Evolutionary conservation across 495 filamentous ascomycete genomes (phyloP).

Genomic region (Penicillium bialowiezense): DNA sequence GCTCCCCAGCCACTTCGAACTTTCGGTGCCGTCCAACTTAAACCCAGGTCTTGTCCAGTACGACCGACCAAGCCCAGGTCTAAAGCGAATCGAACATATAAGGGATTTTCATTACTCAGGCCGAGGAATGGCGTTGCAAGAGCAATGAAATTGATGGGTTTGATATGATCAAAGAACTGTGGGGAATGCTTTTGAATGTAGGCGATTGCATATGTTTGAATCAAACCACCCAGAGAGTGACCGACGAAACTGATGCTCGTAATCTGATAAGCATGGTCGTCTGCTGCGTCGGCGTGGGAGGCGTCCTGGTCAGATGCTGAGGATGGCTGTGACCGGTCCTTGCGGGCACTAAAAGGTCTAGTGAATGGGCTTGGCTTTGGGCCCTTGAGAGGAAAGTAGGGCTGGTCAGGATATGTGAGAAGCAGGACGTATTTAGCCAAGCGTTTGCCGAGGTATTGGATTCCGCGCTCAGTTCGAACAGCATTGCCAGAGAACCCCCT

Average conservation of each 20-base stretch:
- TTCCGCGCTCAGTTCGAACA: slow-evolving; percentile 85
- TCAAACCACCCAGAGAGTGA: slow-evolving; percentile 86
- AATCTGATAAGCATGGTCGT: slow-evolving; percentile 72
- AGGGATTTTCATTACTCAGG: slow-evolving; percentile 92
- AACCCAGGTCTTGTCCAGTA: slow-evolving; percentile 89
- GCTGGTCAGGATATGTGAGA: slow-evolving; percentile 91
- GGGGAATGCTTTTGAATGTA: slow-evolving; percentile 98
- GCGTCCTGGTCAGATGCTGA: slow-evolving; percentile 10
- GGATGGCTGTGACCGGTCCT: slow-evolving; percentile 14
- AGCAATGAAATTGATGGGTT: slow-evolving; percentile 90
- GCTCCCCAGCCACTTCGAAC: slow-evolving; percentile 85
- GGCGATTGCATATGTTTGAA: slow-evolving; percentile 94
- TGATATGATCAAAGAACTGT: slow-evolving; percentile 81
- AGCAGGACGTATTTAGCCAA: slow-evolving; percentile 86
- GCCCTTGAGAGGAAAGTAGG: slow-evolving; percentile 69
- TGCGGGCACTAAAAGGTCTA: slow-evolving; percentile 30
- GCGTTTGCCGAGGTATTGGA: slow-evolving; percentile 94
- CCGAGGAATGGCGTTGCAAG: slow-evolving; percentile 88
- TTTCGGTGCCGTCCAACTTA: slow-evolving; percentile 90
- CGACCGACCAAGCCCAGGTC: slow-evolving; percentile 94
- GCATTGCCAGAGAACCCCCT: slow-evolving; percentile 89
- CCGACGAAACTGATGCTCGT: slow-evolving; percentile 95
- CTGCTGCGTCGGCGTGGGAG: slow-evolving; percentile 4
- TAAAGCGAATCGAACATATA: slow-evolving; percentile 95
- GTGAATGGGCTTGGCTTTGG: slow-evolving; percentile 40